Conservation (phyloP, 306 rosid genomes). For the Trichosanthes truncata region DNA sequence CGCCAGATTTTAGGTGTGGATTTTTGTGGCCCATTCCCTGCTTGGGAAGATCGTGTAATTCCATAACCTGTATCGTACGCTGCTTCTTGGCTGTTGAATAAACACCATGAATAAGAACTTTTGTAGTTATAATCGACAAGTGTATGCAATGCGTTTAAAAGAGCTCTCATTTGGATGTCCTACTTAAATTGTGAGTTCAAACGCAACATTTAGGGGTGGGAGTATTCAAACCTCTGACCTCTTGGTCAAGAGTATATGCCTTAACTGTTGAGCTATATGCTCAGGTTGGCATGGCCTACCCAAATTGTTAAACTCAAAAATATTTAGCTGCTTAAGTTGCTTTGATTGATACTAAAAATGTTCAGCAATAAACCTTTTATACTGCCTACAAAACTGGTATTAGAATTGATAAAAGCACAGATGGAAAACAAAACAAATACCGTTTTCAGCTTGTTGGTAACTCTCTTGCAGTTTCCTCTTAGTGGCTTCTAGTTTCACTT, state of each 20-base stretch:
- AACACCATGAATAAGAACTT: conserved; percentile 8
- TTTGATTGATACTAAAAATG: not conserved
- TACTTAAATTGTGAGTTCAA: not conserved
- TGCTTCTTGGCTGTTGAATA: conserved; percentile 73
- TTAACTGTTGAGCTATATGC: too few species aligned
- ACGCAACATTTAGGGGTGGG: too few species aligned
- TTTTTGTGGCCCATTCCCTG: conserved; percentile 45
- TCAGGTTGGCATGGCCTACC: too few species aligned
- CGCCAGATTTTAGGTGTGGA: conserved; percentile 46
- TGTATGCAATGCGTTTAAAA: not conserved
- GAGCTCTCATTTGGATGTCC: not conserved
- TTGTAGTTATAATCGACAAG: not conserved
- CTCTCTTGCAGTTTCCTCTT: conserved; percentile 93
- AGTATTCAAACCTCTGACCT: too few species aligned
- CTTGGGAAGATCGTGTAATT: conserved; percentile 76
- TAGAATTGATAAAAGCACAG: not conserved
- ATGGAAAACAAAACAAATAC: conserved; percentile 20
- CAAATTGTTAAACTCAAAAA: not conserved
- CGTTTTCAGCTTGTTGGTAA: conserved; percentile 90
- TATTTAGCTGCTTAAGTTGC: not conserved
- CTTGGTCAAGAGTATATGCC: not conserved
- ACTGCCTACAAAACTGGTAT: not conserved
- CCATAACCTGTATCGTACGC: conserved; percentile 90
- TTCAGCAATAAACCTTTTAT: not conserved
- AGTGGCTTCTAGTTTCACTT: conserved; percentile 80